phyloP scores from a whole-genome alignment of 2,329 filamentous ascomycete species.

The Diaporthe ilicicola region DNA sequence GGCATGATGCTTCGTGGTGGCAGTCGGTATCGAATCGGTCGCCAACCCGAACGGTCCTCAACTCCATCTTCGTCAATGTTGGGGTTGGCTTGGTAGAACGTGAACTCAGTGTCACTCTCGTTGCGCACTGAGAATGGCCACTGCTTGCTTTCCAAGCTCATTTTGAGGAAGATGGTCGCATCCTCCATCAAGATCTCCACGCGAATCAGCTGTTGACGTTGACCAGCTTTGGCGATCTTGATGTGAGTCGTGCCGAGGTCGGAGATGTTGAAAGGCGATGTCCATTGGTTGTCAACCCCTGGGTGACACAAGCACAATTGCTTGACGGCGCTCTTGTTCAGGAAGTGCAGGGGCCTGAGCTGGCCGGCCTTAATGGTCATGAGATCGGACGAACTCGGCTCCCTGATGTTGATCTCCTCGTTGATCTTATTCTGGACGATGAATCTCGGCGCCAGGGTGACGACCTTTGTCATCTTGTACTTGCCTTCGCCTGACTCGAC shows the following conservation, averaged over 20 bases:
- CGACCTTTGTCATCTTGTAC: slow-evolving; percentile 96
- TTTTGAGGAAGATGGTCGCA: slow-evolving; percentile 90
- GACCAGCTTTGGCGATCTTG: slow-evolving; percentile 89
- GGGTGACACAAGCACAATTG: slow-evolving; percentile 94
- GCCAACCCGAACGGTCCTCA: slow-evolving; percentile 87
- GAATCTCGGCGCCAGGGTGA: slow-evolving; percentile 91
- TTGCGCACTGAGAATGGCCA: slow-evolving; percentile 99
- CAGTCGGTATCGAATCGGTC: slow-evolving; percentile 89
- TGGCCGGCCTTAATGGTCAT: slow-evolving; percentile 81
- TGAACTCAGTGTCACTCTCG: slow-evolving; percentile 95
- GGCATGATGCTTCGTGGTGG: slow-evolving; percentile 98
- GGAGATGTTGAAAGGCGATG: slow-evolving; percentile 95
- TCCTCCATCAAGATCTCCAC: slow-evolving; percentile 92
- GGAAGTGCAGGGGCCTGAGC: slow-evolving; percentile 86
- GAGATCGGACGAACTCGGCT: slow-evolving; percentile 89
- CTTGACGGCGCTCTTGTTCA: slow-evolving; percentile 83
- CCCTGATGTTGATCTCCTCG: slow-evolving; percentile 88
- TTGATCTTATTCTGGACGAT: slow-evolving; percentile 92
- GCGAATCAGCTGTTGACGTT: slow-evolving; percentile 87
- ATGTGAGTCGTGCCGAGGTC: slow-evolving; percentile 92
- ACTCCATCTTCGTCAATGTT: slow-evolving; percentile 90
- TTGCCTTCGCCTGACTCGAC: slow-evolving; percentile 94
- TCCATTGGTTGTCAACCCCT: slow-evolving; percentile 96
- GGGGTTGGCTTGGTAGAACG: slow-evolving; percentile 94
- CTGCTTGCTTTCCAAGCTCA: slow-evolving; percentile 90